Base-by-base conservation (phyloP, 208 protist genomes). In the Crithidia sp. region DNA sequence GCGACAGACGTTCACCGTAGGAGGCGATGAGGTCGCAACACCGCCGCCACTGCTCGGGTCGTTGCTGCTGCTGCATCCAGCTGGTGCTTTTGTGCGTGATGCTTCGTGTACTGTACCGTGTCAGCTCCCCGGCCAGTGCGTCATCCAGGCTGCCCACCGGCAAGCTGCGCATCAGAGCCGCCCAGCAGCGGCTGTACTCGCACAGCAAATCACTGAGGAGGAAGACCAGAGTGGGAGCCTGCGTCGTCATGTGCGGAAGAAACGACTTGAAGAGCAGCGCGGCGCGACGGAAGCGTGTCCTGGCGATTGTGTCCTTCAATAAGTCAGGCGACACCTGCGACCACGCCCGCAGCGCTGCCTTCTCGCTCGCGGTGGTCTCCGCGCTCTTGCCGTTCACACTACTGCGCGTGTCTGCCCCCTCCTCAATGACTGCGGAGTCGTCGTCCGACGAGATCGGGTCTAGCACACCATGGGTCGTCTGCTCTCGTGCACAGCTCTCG, bases 261-360 rank as follows among this genome's bases (percentile, higher is more conserved):
- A 82, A 85, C 5, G 91, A 88, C 45, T 85, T 87, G 76, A 87
- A 95, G 56, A 93, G 77, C 68, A 93, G 76, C 40, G 82, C 80
- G 16, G 85, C 85, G 8, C 88, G 86, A 5, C 87, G 85, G 74
- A 89, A 92, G 14, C 87, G 84, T 0, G 88, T 89, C 17, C 87
- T 79, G 13, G 45, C 72, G 28, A 95, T 63, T 0, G 83, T 88
- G 52, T 86, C 79, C n/a, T 77, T 80, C 43, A 93, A 73, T 17
- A 88, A 55, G 17, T 79, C 75, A 2, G 73, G 65, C 10, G 85
- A 81, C 7, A 95, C 64, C 7, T 73, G 64, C 13, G 67, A 70
- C 76, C 76, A 81, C 28, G 79, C 68, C 65, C 55, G 67, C 54
- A 80, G 68, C 39, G 79, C 69, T 5, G 68, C 63, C n/a, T 58